These are phyloP conservation scores for Gymnopus androsaceus DNA, from an alignment of 1,284 basidiomycete species.

Conservation along the genomic window DNA sequence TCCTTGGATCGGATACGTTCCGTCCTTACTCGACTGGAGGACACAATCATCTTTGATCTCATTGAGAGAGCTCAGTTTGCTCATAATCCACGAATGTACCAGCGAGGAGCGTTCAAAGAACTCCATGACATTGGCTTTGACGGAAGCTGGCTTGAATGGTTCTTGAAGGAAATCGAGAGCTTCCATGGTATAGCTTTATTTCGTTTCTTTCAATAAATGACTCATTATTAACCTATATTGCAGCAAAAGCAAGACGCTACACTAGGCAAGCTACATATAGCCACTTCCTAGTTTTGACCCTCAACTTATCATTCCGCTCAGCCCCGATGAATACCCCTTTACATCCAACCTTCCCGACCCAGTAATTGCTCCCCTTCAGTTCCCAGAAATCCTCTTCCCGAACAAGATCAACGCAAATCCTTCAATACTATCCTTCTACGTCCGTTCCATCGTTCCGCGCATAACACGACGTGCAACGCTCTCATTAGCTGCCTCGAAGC, in stretches of 20 bases:
- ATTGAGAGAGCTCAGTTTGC: conserved; percentile 98
- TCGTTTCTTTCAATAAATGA: no score
- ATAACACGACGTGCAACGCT: conserved; percentile 76
- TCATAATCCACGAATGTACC: conserved; percentile 91
- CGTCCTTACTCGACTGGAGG: conserved; percentile 89
- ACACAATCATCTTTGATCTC: conserved; percentile 96
- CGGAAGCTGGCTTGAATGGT: conserved; percentile 96
- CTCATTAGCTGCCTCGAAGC: conserved; percentile 60
- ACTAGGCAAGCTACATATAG: conserved; percentile 70
- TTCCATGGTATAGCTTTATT: conserved; percentile 78
- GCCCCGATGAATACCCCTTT: conserved; percentile 98
- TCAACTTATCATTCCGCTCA: conserved; percentile 33
- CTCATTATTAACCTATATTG: conserved; percentile 9
- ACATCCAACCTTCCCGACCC: conserved; percentile 82
- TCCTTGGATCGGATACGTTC: conserved; percentile 85
- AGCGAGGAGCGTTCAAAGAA: conserved; percentile 78
- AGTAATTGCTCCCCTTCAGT: conserved; percentile 75
- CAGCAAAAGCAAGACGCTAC: conserved; percentile 92
- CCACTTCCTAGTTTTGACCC: neutral
- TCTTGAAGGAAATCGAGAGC: conserved; percentile 90
- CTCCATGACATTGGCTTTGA: conserved; percentile 70
- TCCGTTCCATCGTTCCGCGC: conserved; percentile 76
- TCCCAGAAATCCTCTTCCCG: conserved; percentile 81
- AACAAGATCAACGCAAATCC: conserved; percentile 88
- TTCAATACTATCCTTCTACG: conserved; percentile 90